These are phyloP conservation scores for Taxawa tesnikishii DNA, from an alignment of 2,329 filamentous ascomycete genomes.

Conservation along the genomic window DNA sequence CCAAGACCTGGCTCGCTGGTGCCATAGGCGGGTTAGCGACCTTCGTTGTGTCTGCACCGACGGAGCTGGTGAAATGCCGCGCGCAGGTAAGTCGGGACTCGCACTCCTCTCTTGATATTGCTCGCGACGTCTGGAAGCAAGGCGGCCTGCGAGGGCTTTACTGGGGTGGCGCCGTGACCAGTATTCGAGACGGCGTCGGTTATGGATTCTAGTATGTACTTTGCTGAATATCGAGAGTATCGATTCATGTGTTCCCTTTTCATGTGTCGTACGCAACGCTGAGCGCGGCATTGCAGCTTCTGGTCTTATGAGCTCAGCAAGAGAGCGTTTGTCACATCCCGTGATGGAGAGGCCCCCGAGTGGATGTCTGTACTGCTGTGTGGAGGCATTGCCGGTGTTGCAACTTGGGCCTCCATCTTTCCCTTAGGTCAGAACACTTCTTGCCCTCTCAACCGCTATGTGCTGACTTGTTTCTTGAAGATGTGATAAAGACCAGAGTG, in stretches of 20 bases:
- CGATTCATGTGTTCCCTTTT: too few relatives aligned
- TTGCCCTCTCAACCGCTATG: neutral
- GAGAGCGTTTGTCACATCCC: constrained; percentile 33
- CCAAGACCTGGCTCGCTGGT: constrained; percentile 65
- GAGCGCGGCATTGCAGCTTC: constrained; percentile 40
- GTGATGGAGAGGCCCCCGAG: constrained; percentile 5
- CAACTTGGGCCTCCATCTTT: constrained; percentile 84
- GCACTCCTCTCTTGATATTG: constrained; percentile 15
- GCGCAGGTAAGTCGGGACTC: constrained; percentile 52
- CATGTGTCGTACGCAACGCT: constrained; percentile 1
- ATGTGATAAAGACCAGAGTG: constrained; percentile 86
- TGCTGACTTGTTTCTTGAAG: constrained; percentile 22
- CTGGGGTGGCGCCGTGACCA: constrained; percentile 69
- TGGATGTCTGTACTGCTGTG: constrained; percentile 47
- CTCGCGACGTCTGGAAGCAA: constrained; percentile 18
- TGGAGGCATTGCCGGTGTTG: constrained; percentile 74
- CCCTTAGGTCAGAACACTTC: constrained; percentile 42
- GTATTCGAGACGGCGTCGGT: constrained; percentile 73
- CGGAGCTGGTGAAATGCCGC: constrained; percentile 81
- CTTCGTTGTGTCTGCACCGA: constrained; percentile 77
- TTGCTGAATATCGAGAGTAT: too few relatives aligned
- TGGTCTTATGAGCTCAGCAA: constrained; percentile 78
- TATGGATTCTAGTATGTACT: constrained; percentile 74
- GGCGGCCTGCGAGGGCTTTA: constrained; percentile 58
- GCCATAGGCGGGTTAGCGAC: constrained; percentile 72